phyloP scores from a whole-genome alignment of 305 asterid genomes.

The Solanum hybrid region DNA sequence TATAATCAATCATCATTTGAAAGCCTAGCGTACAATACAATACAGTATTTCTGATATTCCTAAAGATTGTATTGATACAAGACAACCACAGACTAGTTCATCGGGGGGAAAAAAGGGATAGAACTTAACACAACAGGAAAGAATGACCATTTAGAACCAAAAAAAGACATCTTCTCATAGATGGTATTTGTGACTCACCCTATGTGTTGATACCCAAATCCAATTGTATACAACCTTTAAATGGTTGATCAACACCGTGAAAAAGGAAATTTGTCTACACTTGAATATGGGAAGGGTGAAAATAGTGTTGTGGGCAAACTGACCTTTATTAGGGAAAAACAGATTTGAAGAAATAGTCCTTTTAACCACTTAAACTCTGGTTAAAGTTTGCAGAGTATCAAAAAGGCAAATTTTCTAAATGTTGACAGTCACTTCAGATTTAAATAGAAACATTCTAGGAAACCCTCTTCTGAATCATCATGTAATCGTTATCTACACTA shows the following conservation, averaged over 20 bases:
- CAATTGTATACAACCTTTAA: neutral
- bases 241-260: neutral
- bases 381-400: neutral
- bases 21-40: neutral
- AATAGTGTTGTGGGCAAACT: neutral
- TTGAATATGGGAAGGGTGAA: neutral
- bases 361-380: neutral
- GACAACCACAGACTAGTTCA: neutral
- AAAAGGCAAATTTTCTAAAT: neutral
- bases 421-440: neutral
- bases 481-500: neutral
- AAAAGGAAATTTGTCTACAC: neutral
- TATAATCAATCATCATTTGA: neutral
- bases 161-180: neutral
- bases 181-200: neutral
- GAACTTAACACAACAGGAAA: neutral
- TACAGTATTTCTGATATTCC: neutral
- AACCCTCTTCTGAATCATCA: neutral
- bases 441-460: neutral
- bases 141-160: neutral
- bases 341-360: neutral
- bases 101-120: neutral
- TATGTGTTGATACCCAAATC: neutral
- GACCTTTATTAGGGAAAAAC: neutral
- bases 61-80: neutral